Evolutionary conservation across 2,329 filamentous ascomycete species (phyloP), one percentile per base, ranked within the genome.

Genomic region (Diaporthe sp.): DNA sequence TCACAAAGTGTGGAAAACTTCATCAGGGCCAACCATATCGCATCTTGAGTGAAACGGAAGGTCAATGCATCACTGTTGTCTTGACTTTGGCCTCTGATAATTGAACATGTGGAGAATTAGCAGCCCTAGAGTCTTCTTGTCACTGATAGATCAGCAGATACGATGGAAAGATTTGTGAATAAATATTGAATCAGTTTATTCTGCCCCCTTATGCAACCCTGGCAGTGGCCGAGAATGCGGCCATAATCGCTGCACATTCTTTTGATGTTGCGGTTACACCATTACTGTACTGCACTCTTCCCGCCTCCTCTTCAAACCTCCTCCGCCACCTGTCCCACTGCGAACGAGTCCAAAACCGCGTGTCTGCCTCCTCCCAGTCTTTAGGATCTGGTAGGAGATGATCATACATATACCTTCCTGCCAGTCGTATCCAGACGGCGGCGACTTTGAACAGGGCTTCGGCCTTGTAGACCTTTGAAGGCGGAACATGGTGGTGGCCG

Each of bases 301-400:
- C 15, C 12, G 69, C 59, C 59, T 72, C 31, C 10, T 75, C 68
- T 39, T 67, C 58, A 22, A 75, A 75, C n/a, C 31, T 62, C 12
- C 15, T 49, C 4, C 44, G 65, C 73, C 73, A 72, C 17, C 10
- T 34, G 10, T 71, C 57, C 65, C 73, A 71, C 34, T 62, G 17
- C 2, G 59, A 57, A 44, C 13, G 25, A 57, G 49, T 57, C 58
- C 61, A 31, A 19, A 19, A 5, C 8, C 2, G 17, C 19, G 28
- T 3, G 17, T 61, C 9, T 9, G 17, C 15, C 13, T 49, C 46
- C 39, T 37, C 39, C 12, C 31, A 25, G 7, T 10, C 31, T 49
- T 31, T 28, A 12, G 51, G 12, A 4, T 37, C 61, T 9, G 12
- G n/a, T 13, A 4, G 22, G 13, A 44, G 37, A 13, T 39, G 19